These are phyloP conservation scores for Trichophyton verrucosum DNA, from an alignment of 2,329 filamentous ascomycete species.

Conservation along the genomic window DNA sequence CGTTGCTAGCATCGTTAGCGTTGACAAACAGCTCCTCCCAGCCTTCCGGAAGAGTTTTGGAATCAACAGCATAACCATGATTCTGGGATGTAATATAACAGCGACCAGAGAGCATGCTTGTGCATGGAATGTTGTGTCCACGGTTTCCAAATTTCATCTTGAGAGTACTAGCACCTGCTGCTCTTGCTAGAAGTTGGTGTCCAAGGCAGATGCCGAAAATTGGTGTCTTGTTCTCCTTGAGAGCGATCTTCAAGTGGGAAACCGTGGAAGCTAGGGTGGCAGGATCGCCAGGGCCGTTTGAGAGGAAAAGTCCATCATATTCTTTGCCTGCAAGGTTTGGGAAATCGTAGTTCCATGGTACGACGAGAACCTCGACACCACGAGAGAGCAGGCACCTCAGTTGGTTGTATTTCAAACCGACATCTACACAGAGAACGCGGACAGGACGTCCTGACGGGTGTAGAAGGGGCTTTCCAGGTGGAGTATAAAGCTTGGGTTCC, in stretches of 20 bases:
- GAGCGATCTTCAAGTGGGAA: slow-evolving; percentile 61
- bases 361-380: slow-evolving; percentile 86
- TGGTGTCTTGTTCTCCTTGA: slow-evolving; percentile 68
- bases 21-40: slow-evolving; percentile 97
- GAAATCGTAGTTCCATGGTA: slow-evolving; percentile 94
- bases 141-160: slow-evolving; percentile 99
- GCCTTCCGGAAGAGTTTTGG: slow-evolving; percentile 57
- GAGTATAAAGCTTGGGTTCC: slow-evolving; percentile 72
- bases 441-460: slow-evolving; percentile 80
- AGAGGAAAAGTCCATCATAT: slow-evolving; percentile 95
- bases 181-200: slow-evolving; percentile 82
- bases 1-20: slow-evolving; percentile 95
- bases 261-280: slow-evolving; percentile 68
- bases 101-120: slow-evolving; percentile 84
- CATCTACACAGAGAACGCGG: slow-evolving; percentile 84
- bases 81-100: slow-evolving; percentile 99
- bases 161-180: slow-evolving; percentile 67
- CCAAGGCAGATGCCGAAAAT: slow-evolving; percentile 95
- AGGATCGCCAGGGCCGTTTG: slow-evolving; percentile 93
- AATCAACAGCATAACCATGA: slow-evolving; percentile 88
- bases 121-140: slow-evolving; percentile 96
- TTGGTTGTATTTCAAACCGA: slow-evolving; percentile 98
- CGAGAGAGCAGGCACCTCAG: slow-evolving; percentile 81
- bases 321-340: slow-evolving; percentile 61
- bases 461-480: slow-evolving; percentile 53